Conservation (phyloP, 2,329 filamentous ascomycete species). For the Aspergillus sp. region DNA sequence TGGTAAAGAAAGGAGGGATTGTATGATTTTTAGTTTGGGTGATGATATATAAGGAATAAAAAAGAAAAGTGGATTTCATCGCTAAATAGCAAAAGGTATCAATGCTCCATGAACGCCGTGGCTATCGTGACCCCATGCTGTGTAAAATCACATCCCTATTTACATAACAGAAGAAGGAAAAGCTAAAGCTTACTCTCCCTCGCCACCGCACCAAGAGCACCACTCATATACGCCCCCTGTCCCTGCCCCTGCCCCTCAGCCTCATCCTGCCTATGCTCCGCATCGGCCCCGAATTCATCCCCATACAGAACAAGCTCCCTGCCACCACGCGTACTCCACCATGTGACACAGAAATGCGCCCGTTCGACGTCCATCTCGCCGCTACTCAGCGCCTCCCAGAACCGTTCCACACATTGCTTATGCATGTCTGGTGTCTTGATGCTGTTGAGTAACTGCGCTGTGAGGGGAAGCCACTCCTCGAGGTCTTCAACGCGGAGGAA, state of each 20-base stretch:
- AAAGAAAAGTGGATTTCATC: slow-evolving; percentile 1
- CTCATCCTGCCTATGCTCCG: slow-evolving; percentile 3
- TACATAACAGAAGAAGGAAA: not conserved
- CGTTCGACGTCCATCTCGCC: slow-evolving; percentile 89
- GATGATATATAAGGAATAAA: not conserved
- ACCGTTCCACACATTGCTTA: slow-evolving; percentile 66
- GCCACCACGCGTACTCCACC: slow-evolving; percentile 75
- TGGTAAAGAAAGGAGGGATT: not conserved
- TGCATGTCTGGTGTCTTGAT: slow-evolving; percentile 65
- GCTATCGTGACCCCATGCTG: slow-evolving; percentile 2
- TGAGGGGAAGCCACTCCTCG: slow-evolving; percentile 77
- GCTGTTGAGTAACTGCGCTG: slow-evolving; percentile 66
- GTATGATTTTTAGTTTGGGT: too few species aligned
- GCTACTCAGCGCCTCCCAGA: slow-evolving; percentile 76
- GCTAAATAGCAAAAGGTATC: slow-evolving; percentile 16
- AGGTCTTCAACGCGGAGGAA: slow-evolving; percentile 69
- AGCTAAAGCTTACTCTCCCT: slow-evolving; percentile 53
- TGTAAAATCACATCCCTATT: not conserved
- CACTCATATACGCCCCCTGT: slow-evolving; percentile 55
- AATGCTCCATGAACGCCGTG: slow-evolving; percentile 16
- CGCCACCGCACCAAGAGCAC: slow-evolving; percentile 47
- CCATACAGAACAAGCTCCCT: slow-evolving; percentile 58
- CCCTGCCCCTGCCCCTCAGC: slow-evolving; percentile 23
- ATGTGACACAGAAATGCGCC: slow-evolving; percentile 74
- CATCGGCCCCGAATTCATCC: slow-evolving; percentile 18